Conservation (phyloP, 2,329 filamentous ascomycete genomes). For the Exophiala dermatitidis region DNA sequence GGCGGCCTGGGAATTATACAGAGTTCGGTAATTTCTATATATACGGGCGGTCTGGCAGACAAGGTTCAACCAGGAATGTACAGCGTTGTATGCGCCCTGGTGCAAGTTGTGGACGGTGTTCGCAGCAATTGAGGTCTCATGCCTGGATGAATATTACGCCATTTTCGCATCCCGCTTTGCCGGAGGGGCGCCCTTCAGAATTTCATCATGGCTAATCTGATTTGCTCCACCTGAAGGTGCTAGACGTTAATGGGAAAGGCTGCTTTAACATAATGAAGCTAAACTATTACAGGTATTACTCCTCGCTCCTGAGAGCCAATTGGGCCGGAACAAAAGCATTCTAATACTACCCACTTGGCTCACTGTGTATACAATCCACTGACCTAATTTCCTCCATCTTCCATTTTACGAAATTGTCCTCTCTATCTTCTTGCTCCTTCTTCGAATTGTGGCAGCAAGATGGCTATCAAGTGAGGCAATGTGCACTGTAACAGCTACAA, state of each 20-base stretch:
- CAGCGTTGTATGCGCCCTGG: too few species aligned
- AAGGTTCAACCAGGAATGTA: background rate
- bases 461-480: constrained; percentile 49
- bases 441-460: constrained; percentile 27
- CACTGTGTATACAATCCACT: background rate
- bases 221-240: background rate
- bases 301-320: background rate
- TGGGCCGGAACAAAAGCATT: background rate
- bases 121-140: background rate
- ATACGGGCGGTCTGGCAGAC: background rate
- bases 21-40: background rate
- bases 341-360: background rate
- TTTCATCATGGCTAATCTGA: background rate
- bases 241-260: background rate
- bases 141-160: background rate
- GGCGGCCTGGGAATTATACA: background rate
- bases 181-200: background rate
- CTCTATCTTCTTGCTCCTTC: background rate
- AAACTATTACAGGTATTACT: background rate
- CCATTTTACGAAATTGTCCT: background rate
- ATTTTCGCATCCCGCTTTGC: background rate
- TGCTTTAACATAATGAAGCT: background rate
- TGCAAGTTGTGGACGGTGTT: background rate
- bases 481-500: background rate
- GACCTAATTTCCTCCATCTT: background rate